Base-by-base conservation (phyloP, 2,329 filamentous ascomycete species). In the Sarocladium strictum region DNA sequence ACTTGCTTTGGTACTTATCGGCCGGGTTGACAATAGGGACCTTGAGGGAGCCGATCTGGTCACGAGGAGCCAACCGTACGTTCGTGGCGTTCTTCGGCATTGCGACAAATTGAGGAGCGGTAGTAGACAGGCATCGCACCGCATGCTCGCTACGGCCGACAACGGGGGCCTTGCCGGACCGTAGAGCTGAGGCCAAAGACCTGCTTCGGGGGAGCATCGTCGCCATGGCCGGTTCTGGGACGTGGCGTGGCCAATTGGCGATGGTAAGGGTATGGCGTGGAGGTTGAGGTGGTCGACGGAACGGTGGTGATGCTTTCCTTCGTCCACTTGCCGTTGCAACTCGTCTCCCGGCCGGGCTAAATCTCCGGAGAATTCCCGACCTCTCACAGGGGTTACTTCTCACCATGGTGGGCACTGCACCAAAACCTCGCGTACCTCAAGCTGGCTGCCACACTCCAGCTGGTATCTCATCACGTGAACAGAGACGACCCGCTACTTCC, bases 1-100 rank as follows among this genome's bases (percentile, higher is more conserved):
- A 84, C 76, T 93, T 94, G 68, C 89, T 86, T 69, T 87, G 80
- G 74, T 91, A 95, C 74, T 94, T 96, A 80, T 97, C 94, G 71
- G 89, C 83, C 33, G 93, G 92, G 75, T 97, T 97, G 65, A 96
- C 81, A 64, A 95, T 76, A 56, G 91, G 88, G 21, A 78, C 87
- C 67, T 89, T 84, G 60, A 97, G 83, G 62, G 83, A 79, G 62
- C 83, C 84, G 57, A 76, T 64, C 40, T 75, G 72, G 58, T 77
- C 73, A 62, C 83, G 78, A 55, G 79, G 78, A 50, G 85, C 84
- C 60, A 81, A 75, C 67, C 88, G 81, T 76, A 87, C 76, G 75
- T 91, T 89, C 57, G 80, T 76, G 45, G 76, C 73, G 56, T 86
- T 80, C 68, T 82, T 81, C 61, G 81, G 78, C 60, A 83, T 69